Base-by-base conservation (phyloP, 208 protist genomes). In the Trypanosoma platydactyli region DNA sequence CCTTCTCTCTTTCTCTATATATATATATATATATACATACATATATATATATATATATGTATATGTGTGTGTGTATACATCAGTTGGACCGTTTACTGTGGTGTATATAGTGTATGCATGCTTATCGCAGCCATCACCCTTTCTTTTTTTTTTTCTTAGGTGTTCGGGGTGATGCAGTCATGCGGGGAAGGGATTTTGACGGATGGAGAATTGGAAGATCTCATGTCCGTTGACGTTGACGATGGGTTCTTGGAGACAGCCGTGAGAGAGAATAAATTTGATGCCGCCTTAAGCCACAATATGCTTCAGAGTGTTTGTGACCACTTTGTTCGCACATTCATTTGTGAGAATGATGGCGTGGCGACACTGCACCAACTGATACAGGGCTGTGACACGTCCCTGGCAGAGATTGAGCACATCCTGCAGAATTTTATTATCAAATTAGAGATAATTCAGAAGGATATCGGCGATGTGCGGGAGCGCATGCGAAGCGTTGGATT, bases 401-500 rank as follows among this genome's bases (percentile, higher is more conserved):
- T 95, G 48, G 69, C 79, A 1, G 82, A 80, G 44, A 89, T 91
- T 66, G 86, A 92, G 62, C 59, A 71, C 9, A 77, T 92, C 35
- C 74, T 95, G 38, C 64, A 80, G 59, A 62, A 54, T 7, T 95
- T 92, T 57, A 88, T 92, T 60, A 52, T 73, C 30, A 81, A 83
- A 51, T 72, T 95, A 0, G 73, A 79, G 46, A 58, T 65, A 29
- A 88, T 87, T 30, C 81, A 89, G 57, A 40, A 73, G 12, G 89
- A 92, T 18, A 91, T 95, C 73, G 84, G 83, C 4, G 80, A 95
- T 45, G 86, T 95, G 12, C 73, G 84, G 9, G 76, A 86, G 38
- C 55, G 77, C 22, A 80, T 92, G 15, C 73, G 80, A 18, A 58
- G 63, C 18, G 84, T 79, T 20, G 76, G 77, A 0, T 60, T 84